Evolutionary conservation across 306 rosid genomes (phyloP).

Genomic region (Lablab purpureus): DNA sequence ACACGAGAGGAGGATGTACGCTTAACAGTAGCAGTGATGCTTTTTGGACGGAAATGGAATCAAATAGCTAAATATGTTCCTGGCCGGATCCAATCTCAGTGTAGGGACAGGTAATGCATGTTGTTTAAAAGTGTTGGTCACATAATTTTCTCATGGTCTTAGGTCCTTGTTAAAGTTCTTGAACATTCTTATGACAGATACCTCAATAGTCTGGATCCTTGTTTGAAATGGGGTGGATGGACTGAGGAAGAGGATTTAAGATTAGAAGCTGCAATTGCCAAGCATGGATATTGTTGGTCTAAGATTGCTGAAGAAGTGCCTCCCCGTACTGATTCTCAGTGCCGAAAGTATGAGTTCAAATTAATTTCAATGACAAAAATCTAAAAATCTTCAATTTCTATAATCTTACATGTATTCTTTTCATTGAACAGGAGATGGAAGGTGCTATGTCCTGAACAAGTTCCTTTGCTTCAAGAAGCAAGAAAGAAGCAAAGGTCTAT

Average conservation of each 20-base stretch:
- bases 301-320: conserved; percentile 87
- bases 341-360: conserved; percentile 77
- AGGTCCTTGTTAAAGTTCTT: conserved; percentile 37
- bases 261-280: conserved; percentile 72
- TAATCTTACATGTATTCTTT: conserved; percentile 6
- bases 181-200: conserved; percentile 67
- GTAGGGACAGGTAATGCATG: conserved; percentile 85
- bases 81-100: conserved; percentile 91
- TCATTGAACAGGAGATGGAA: conserved; percentile 83
- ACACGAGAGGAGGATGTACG: conserved; percentile 78
- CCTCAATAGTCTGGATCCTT: conserved; percentile 83
- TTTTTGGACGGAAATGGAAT: conserved; percentile 93
- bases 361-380: background rate
- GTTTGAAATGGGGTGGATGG: conserved; percentile 80
- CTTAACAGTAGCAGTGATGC: conserved; percentile 80
- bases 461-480: conserved; percentile 71
- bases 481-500: conserved; percentile 70
- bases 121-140: background rate
- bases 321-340: conserved; percentile 89
- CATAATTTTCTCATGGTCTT: conserved; percentile 23
- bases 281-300: conserved; percentile 89
- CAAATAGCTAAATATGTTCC: conserved; percentile 85
- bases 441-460: conserved; percentile 74
- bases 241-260: conserved; percentile 85
- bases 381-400: conserved; percentile 9